phyloP scores from a whole-genome alignment of 306 rosid genomes.

The Coriaria nepalensis region DNA sequence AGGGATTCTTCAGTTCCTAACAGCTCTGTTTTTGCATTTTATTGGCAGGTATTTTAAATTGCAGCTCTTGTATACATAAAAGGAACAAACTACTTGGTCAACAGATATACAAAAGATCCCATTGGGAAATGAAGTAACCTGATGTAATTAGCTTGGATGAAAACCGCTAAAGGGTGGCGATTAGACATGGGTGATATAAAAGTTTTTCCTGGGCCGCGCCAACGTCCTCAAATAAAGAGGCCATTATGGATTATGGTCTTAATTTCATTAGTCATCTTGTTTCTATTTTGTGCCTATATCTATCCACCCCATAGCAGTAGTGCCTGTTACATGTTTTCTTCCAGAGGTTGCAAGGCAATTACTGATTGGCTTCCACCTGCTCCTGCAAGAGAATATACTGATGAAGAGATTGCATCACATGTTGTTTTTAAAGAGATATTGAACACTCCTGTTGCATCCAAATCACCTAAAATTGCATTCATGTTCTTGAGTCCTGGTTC shows the following conservation, averaged over 20 bases:
- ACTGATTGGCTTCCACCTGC: slow-evolving; percentile 79
- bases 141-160: slow-evolving; percentile 51
- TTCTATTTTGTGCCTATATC: slow-evolving; percentile 69
- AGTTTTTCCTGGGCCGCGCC: slow-evolving; percentile 68
- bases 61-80: too few relatives aligned
- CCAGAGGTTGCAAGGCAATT: slow-evolving; percentile 60
- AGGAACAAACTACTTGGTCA: too few relatives aligned
- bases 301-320: slow-evolving; percentile 60
- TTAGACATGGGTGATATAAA: slow-evolving; percentile 69
- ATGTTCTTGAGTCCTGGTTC: slow-evolving; percentile 86
- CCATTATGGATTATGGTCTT: slow-evolving; percentile 85
- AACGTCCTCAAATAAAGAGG: slow-evolving; percentile 64
- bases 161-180: slow-evolving; percentile 59
- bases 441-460: slow-evolving; percentile 27
- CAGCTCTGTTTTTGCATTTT: too few relatives aligned
- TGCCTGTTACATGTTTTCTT: slow-evolving; percentile 71
- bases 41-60: neutral
- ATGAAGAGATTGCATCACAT: slow-evolving; percentile 73
- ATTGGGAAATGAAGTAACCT: slow-evolving; percentile 20
- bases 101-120: slow-evolving; percentile 7
- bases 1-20: too few relatives aligned
- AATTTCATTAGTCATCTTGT: slow-evolving; percentile 66
- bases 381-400: slow-evolving; percentile 64
- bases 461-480: slow-evolving; percentile 74
- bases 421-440: slow-evolving; percentile 66